phyloP scores from a whole-genome alignment of 2,329 filamentous ascomycete genomes.

The Podosphaera leucotricha region DNA sequence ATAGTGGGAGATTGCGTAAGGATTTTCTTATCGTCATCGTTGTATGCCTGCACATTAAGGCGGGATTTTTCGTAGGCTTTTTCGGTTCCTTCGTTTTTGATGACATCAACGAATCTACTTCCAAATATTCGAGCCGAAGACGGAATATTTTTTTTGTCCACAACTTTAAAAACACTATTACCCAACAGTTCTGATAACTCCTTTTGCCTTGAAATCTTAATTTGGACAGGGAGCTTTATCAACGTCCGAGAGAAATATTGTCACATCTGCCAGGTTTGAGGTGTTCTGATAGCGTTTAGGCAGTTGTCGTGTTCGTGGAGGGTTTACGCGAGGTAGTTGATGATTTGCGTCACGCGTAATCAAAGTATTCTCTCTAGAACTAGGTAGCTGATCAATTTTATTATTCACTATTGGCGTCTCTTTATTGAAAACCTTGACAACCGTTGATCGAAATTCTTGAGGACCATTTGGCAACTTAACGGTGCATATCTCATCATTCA shows the following conservation, averaged over 20 bases:
- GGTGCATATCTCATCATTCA: neutral
- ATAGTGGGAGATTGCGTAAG: constrained; percentile 4
- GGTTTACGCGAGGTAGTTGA: no score
- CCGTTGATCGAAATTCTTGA: constrained; percentile 1
- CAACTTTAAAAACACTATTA: neutral
- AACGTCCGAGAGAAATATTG: no score
- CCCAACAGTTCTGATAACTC: neutral
- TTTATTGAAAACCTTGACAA: neutral
- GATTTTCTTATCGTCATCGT: constrained; percentile 3
- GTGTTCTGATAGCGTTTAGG: no score
- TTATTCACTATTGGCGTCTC: neutral
- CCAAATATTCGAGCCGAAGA: no score
- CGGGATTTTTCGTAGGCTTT: constrained; percentile 1
- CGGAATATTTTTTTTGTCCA: neutral
- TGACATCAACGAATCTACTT: neutral
- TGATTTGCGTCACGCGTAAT: no score
- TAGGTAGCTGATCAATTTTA: neutral
- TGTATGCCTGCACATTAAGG: constrained; percentile 2
- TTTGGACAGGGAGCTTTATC: no score
- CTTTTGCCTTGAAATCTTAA: no score
- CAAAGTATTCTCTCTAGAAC: neutral
- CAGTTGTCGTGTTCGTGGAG: no score
- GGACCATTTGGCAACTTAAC: neutral
- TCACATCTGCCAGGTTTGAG: no score
- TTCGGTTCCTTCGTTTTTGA: neutral